Percentiles rank a stretch among this genome's conserved stretches.
phyloP scores from a whole-genome alignment of 1,139 yeast genomes.

The Geotrichum candidum region DNA sequence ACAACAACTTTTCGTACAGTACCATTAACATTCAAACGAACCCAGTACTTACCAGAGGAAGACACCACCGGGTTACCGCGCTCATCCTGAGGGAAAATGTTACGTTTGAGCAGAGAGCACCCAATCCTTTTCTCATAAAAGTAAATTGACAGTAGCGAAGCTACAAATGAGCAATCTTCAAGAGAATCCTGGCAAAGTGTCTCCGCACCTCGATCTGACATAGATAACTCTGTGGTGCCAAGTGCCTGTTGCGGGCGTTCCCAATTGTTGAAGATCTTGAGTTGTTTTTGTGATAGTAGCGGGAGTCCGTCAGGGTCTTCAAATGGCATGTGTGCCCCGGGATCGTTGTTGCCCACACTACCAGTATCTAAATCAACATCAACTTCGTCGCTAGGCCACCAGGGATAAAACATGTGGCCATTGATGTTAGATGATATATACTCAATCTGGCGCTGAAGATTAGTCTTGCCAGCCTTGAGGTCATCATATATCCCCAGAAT shows the following conservation, averaged over 20 bases:
- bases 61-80: conserved; percentile 23
- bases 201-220: conserved; percentile 22
- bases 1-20: conserved; percentile 45
- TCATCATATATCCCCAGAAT: conserved; percentile 20
- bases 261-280: conserved; percentile 24
- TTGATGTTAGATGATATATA: conserved; percentile 26
- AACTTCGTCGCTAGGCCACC: conserved; percentile 19
- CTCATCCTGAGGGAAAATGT: conserved; percentile 26
- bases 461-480: conserved; percentile 18
- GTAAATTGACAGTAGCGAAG: conserved; percentile 49
- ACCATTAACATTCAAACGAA: conserved; percentile 55
- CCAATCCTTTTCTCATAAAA: conserved; percentile 24
- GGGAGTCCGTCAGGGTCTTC: conserved; percentile 24
- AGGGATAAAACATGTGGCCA: conserved; percentile 24
- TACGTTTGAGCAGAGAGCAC: conserved; percentile 19
- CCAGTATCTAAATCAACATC: neutral
- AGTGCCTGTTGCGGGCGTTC: conserved; percentile 25
- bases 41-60: conserved; percentile 37
- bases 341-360: neutral
- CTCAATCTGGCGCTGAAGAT: conserved; percentile 22
- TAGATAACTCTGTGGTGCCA: conserved; percentile 17
- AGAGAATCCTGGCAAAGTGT: conserved; percentile 49
- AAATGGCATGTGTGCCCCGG: conserved; percentile 1
- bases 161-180: conserved; percentile 74
- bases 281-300: conserved; percentile 22